These are phyloP conservation scores for Mucor racemosus DNA, from an alignment of 371 early-diverging fungal species.

Conservation along the genomic window DNA sequence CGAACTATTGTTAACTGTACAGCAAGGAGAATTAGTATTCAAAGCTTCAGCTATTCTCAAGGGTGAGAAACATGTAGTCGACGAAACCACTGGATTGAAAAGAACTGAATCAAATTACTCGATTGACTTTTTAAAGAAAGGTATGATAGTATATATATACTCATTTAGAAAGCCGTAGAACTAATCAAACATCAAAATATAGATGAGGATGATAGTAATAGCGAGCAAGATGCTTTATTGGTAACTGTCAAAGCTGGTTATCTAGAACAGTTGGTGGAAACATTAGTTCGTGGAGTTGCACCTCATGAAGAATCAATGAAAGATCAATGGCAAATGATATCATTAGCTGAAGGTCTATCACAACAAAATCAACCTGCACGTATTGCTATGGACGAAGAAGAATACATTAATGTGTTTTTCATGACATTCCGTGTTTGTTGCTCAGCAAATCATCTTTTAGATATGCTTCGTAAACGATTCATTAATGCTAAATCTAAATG, in stretches of 20 bases:
- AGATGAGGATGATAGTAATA: background rate
- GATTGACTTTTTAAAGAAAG: slow-evolving; percentile 18
- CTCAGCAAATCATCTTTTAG: slow-evolving; percentile 50
- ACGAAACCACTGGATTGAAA: background rate
- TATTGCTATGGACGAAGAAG: slow-evolving; percentile 49
- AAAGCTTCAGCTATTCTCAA: slow-evolving; percentile 34
- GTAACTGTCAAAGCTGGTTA: slow-evolving; percentile 59
- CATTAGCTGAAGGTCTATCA: slow-evolving; percentile 26
- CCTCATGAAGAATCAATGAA: slow-evolving; percentile 41
- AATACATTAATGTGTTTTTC: slow-evolving; percentile 57
- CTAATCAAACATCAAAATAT: background rate
- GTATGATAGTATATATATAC: background rate
- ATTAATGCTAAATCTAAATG: slow-evolving; percentile 33
- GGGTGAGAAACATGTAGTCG: background rate
- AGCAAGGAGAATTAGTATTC: slow-evolving; percentile 28
- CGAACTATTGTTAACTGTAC: slow-evolving; percentile 26
- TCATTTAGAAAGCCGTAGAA: too few species aligned
- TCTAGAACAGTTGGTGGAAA: slow-evolving; percentile 57
- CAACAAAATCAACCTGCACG: slow-evolving; percentile 9
- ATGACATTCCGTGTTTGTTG: slow-evolving; percentile 64
- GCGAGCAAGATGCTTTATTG: slow-evolving; percentile 14
- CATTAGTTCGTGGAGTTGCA: slow-evolving; percentile 56
- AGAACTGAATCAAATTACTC: slow-evolving; percentile 10
- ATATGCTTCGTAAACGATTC: slow-evolving; percentile 53
- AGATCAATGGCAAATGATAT: slow-evolving; percentile 49